Percentiles rank a stretch among this genome's conserved stretches.
These are phyloP conservation scores for Lagerstroemia speciosa DNA, from an alignment of 345 rosid species.

Conservation along the genomic window DNA sequence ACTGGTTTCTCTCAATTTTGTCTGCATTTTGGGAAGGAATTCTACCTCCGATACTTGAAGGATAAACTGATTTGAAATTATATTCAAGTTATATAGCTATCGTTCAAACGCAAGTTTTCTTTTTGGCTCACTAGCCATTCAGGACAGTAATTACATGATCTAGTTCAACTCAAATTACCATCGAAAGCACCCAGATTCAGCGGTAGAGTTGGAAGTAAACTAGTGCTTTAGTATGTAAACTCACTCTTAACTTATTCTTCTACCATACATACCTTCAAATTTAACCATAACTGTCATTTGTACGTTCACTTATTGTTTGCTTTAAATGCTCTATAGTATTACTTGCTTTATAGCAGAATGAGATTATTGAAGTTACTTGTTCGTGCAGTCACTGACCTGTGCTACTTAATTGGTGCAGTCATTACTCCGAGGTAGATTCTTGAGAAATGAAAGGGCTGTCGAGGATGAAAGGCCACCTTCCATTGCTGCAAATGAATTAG, in stretches of 20 bases:
- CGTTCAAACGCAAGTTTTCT: neutral
- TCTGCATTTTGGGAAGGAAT: neutral
- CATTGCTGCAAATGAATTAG: conserved; percentile 72
- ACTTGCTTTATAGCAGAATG: neutral
- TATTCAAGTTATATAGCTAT: neutral
- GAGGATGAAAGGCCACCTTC: conserved; percentile 76
- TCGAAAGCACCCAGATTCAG: neutral
- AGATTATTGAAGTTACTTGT: neutral
- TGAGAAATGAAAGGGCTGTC: conserved; percentile 71
- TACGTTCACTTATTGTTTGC: neutral
- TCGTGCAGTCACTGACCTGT: neutral
- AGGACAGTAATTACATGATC: neutral
- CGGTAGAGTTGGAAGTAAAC: neutral
- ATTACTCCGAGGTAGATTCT: conserved; percentile 87
- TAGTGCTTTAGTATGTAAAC: neutral
- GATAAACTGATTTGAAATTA: neutral
- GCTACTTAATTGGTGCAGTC: conserved; percentile 40
- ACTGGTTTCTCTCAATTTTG: neutral
- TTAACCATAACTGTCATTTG: neutral
- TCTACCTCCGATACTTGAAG: neutral
- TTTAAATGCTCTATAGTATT: neutral
- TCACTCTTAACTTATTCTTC: no score
- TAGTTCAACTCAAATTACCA: neutral
- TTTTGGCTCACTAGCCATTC: neutral
- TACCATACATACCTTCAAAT: no score